These are phyloP conservation scores for Taphrina populina DNA, from an alignment of 1,139 yeast species.

Conservation along the genomic window DNA sequence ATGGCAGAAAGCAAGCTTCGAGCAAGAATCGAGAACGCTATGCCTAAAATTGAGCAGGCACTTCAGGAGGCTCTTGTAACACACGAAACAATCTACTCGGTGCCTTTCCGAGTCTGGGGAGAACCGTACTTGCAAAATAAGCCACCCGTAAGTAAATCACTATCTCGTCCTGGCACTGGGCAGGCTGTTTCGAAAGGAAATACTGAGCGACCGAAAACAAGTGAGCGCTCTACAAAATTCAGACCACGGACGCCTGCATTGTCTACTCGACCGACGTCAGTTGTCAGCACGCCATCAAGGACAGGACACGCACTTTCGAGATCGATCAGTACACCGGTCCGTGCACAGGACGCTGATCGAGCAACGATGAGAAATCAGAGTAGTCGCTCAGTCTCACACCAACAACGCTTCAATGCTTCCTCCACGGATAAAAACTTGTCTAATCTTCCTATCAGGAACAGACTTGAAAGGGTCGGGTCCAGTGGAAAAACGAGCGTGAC, in stretches of 20 bases:
- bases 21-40: constrained; percentile 60
- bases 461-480: too few relatives aligned
- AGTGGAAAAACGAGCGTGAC: too few relatives aligned
- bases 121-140: constrained; percentile 3
- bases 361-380: not conserved
- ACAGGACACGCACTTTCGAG: not conserved
- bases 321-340: constrained; percentile 13
- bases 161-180: not conserved
- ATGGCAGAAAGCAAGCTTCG: constrained; percentile 77
- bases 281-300: not conserved
- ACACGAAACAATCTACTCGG: constrained; percentile 51
- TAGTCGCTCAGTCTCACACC: not conserved
- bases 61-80: constrained; percentile 53
- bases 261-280: constrained; percentile 4
- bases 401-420: too few relatives aligned
- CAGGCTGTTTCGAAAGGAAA: not conserved
- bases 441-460: too few relatives aligned
- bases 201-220: not conserved
- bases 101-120: constrained; percentile 26
- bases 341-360: not conserved
- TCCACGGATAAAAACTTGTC: too few relatives aligned
- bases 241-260: constrained; percentile 27
- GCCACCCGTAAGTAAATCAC: not conserved
- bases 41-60: constrained; percentile 62
- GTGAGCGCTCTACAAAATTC: too few relatives aligned